Base-by-base conservation (phyloP, 495 filamentous ascomycete genomes). In the Collariella sp. region DNA sequence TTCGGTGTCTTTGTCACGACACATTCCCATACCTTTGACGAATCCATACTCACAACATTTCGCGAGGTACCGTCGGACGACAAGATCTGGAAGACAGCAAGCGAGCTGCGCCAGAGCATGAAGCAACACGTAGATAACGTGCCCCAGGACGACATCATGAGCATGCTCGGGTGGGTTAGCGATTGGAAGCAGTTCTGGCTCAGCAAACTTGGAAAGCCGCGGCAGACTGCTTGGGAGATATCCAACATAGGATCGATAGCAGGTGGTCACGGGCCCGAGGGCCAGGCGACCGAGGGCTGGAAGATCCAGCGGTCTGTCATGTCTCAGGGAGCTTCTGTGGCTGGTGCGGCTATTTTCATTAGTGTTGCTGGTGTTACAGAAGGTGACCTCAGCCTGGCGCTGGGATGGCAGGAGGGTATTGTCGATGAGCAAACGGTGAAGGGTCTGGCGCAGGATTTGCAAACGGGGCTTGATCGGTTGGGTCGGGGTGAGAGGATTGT, bases 1-100 rank as follows among this genome's bases (percentile, higher is more conserved):
- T 68, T 72, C 54, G 68, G 54, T 0, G 62, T 69, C 7, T 62
- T 66, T 18, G 52, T 72, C 33, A 67, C 67, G 6, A n/a, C 31
- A 10, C 43, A 52, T 11, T 20, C 50, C 10, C 66, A 70, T 24
- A 41, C 46, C 12, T 68, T 64, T 26, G 56, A 49, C n/a, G 29
- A 35, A 1, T 49, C 55, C 1, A 40, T 48, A 29, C 52, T 67
- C 44, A 33, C 55, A 16, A 23, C 41, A 43, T 16, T 67, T 15
- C 55, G 65, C 24, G 52, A 42, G 15, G 31, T 36, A 13, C 20
- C 38, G 11, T 26, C 60, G 16, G 57, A 61, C 19, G 53, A 58
- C 2, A 29, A 56, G 15, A 35, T 72, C 34, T 70, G 70, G 70
- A 35, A 20, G 10, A 33, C 46, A 9, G 69, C 71, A 9, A 38